Base-by-base conservation (phyloP, 176 grass and related monocot genomes). In the Typha latifolia region DNA sequence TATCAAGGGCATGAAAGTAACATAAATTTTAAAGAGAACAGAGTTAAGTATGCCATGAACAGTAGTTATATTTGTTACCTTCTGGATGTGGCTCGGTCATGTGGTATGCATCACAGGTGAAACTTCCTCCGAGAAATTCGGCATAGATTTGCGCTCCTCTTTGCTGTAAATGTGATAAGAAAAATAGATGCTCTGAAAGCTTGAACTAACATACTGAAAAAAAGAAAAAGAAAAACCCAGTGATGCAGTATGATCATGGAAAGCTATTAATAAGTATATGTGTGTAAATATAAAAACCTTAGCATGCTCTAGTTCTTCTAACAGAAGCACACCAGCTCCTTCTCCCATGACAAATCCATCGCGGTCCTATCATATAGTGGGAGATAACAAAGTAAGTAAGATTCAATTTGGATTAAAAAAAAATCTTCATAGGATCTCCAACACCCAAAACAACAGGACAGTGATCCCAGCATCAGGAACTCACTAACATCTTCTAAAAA, bases 271-370 rank as follows among this genome's bases (percentile, higher is more conserved):
- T 9, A 59, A 9, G 11, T 57, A 57, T 59, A 20, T 57, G 5
- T 57, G 20, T 57, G 8, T 53, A n/a, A 15, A 18, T 55, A 55
- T n/a, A 15, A 27, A 12, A 74, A 91, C 89, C 89, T 91, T 91
- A 70, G 89, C 95, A 51, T 99, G 89, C 66, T 99, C 95, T 82
- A 99, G 89, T 79, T 99, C 95, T 93, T 99, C 95, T 64, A 99
- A 63, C 59, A 94, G 73, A 14, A 99, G 95, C 48, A 99, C 95
- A 48, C 95, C 89, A 59, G 95, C 86, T 47, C 95, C 95, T 87
- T 99, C 95, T 57, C 95, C 95, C 86, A 99, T 99, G 70, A 99
- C 95, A 87, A 99, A 99, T 79, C 95, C 95, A 79, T 99, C 95
- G 68, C 95, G 83, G 10, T 66, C 89, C 95, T 99, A 74, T 48